Evolutionary conservation across 2,329 filamentous ascomycete genomes (phyloP).

Genomic region (Calonectria hawksworthii): DNA sequence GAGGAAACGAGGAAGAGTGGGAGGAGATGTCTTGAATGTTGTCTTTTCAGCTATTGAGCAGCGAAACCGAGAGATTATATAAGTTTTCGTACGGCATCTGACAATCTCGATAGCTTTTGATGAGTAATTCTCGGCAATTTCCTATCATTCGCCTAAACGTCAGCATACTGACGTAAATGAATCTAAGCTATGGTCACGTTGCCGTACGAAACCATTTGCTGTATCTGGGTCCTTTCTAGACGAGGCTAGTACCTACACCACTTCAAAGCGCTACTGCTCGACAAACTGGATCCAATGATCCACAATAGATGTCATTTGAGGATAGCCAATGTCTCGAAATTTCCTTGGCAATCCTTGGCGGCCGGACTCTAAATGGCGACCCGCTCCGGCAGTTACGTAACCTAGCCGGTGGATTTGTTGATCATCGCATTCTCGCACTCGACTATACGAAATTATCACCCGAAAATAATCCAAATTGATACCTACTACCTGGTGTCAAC

Average conservation of each 20-base stretch:
- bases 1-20: no score
- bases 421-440: neutral
- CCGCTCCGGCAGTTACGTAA: neutral
- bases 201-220: neutral
- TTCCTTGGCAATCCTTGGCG: neutral
- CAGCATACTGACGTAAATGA: neutral
- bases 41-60: no score
- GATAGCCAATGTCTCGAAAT: neutral
- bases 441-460: neutral
- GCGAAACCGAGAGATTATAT: neutral
- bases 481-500: neutral
- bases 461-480: neutral
- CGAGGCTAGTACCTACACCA: slow-evolving; percentile 6
- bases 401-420: neutral
- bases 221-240: neutral
- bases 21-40: neutral
- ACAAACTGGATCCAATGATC: neutral
- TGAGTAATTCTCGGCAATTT: neutral
- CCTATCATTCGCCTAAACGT: neutral
- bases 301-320: neutral
- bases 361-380: neutral
- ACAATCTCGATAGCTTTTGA: neutral
- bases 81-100: neutral
- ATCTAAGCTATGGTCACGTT: neutral
- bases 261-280: neutral